Conservation (phyloP, 2,329 filamentous ascomycete genomes). For the Alternaria alternata region DNA sequence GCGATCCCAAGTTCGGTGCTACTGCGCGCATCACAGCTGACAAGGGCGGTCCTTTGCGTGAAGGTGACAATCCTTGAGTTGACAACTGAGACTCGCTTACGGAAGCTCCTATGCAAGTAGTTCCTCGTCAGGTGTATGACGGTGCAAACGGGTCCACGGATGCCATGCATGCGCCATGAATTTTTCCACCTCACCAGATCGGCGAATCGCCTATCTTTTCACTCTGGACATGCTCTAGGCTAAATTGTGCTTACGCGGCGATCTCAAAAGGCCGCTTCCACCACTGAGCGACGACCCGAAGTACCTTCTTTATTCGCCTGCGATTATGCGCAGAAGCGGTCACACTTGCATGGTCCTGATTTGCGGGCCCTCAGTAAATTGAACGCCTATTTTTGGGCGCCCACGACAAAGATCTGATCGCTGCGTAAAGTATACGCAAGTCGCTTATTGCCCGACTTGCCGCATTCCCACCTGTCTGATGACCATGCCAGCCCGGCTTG, state of each 20-base stretch:
- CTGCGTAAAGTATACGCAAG: slow-evolving; percentile 20
- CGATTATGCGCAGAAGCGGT: slow-evolving; percentile 23
- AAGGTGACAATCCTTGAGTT: slow-evolving; percentile 1
- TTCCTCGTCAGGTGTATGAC: slow-evolving; percentile 25
- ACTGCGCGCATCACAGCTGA: slow-evolving; percentile 20
- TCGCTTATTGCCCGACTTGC: slow-evolving; percentile 27
- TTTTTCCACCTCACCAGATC: slow-evolving; percentile 23
- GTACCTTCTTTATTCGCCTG: slow-evolving; percentile 23
- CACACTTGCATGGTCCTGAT: slow-evolving; percentile 28
- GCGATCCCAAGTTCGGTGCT: slow-evolving; percentile 19
- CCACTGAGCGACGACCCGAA: slow-evolving; percentile 21
- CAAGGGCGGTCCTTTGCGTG: slow-evolving; percentile 12
- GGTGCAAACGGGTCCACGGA: slow-evolving; percentile 18
- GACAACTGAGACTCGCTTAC: slow-evolving; percentile 5
- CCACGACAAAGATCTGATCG: slow-evolving; percentile 29
- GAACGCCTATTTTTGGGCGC: slow-evolving; percentile 34
- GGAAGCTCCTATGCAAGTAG: slow-evolving; percentile 16
- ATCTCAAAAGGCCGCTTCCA: slow-evolving; percentile 17
- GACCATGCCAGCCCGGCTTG: slow-evolving; percentile 20
- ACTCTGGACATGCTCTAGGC: slow-evolving; percentile 22
- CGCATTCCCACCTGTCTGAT: slow-evolving; percentile 29
- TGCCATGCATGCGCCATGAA: slow-evolving; percentile 22
- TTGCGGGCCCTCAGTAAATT: slow-evolving; percentile 20
- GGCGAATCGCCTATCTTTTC: slow-evolving; percentile 22
- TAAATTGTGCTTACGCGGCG: slow-evolving; percentile 26